Percentiles rank a stretch among this genome's conserved stretches.
Conservation (phyloP, 164 flowering plant genomes). For the Vitis rupestris region DNA sequence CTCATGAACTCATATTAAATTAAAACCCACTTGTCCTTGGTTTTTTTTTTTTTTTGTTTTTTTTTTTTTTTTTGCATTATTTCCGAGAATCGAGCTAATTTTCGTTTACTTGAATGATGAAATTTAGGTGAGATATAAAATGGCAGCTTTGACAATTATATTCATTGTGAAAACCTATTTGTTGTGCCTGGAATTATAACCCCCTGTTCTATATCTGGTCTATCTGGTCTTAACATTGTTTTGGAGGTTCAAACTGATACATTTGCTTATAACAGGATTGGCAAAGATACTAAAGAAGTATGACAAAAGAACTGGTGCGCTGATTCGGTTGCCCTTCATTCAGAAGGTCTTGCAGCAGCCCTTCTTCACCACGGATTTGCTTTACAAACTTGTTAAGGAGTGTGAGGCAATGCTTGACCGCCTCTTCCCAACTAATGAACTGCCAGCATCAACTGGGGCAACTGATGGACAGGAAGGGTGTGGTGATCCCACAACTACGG, state of each 20-base stretch:
- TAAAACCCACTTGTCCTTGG: no score
- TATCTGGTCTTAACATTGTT: background rate
- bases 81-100: no score
- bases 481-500: slow-evolving; percentile 21
- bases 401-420: slow-evolving; percentile 59
- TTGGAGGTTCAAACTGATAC: background rate
- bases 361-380: slow-evolving; percentile 59
- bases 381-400: slow-evolving; percentile 61
- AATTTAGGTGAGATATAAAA: no score
- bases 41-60: no score
- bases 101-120: no score
- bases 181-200: no score
- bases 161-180: no score
- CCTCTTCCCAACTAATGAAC: slow-evolving; percentile 35
- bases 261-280: slow-evolving; percentile 43
- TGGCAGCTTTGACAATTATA: no score
- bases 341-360: slow-evolving; percentile 69
- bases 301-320: slow-evolving; percentile 68
- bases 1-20: no score
- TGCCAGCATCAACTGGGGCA: slow-evolving; percentile 12
- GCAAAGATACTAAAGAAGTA: slow-evolving; percentile 73
- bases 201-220: no score
- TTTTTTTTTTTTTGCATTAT: no score
- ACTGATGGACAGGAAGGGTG: slow-evolving; percentile 12
- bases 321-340: slow-evolving; percentile 65